Evolutionary conservation across 441 rosid genomes (phyloP), one percentile per base, ranked within the genome.

Genomic region (Euphorbia schlechtendalii): DNA sequence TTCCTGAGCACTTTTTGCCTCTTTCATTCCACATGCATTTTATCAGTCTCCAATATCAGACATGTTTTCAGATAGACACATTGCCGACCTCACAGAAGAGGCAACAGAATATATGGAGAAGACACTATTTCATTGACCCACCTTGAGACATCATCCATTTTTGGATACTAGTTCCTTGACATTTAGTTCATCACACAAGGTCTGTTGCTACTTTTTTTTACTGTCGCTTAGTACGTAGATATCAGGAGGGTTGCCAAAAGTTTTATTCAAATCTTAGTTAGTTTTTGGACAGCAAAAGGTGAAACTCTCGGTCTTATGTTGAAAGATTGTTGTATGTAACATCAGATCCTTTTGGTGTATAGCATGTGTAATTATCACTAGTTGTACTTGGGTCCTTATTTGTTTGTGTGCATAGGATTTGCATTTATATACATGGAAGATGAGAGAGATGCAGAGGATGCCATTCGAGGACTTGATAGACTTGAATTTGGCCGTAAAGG

Each of bases 401-500:
- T 41, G 67, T 36, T 56, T 27, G 38, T 71, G 27, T 72, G 32
- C 69, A 15, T 76, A 90, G 97, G 99, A 24, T 90, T 88, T 81
- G 99, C 96, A 61, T 93, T 93, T 62, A 78, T 93, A 56, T 93
- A 88, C 57, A 90, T 93, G 97, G 97, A 93, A 64, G 95, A 88
- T 77, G 99, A 93, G 76, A 89, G 96, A 76, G 99, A 93, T 83
- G 99, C 93, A 60, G 95, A 87, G 65, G 91, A 93, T 86, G 97
- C 97, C 22, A 88, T 93, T 63, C 86, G 97, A 56, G 92, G 85
- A 21, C 96, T 93, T 67, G 96, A 93, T 65, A 78, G 90, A 56
- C 52, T 74, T 15, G 97, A 90, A 58, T 93, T 88, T 69, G 99
- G 99, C 59, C 88, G 89, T 3, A 90, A 90, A 77, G 97, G 97